phyloP scores from a whole-genome alignment of 306 rosid genomes.

The Citrullus amarus region DNA sequence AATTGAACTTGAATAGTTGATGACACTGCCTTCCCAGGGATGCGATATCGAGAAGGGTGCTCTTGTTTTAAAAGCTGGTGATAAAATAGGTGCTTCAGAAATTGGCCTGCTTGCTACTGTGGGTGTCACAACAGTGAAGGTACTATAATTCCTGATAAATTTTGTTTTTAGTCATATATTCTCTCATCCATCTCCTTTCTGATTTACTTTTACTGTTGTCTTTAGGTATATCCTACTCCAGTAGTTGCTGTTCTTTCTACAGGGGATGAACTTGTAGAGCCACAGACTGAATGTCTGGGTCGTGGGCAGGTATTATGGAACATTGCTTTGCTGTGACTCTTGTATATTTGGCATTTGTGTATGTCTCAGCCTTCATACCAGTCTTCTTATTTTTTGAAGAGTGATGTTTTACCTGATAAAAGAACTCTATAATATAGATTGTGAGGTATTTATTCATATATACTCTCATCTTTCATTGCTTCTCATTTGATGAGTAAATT shows the following conservation, averaged over 20 bases:
- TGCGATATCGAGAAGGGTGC: slow-evolving; percentile 62
- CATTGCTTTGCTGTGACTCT: background rate
- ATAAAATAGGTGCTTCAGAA: slow-evolving; percentile 73
- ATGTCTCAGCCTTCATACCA: background rate
- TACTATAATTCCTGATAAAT: slow-evolving; percentile 15
- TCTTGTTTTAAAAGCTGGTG: slow-evolving; percentile 61
- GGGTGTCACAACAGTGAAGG: slow-evolving; percentile 73
- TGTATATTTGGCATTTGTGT: background rate
- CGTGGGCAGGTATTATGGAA: slow-evolving; percentile 64
- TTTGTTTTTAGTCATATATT: background rate
- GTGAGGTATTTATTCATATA: background rate
- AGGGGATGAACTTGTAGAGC: slow-evolving; percentile 90
- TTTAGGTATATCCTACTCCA: slow-evolving; percentile 69
- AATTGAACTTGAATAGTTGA: slow-evolving; percentile 2
- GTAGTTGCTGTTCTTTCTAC: slow-evolving; percentile 75
- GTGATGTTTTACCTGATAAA: background rate
- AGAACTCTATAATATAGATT: background rate
- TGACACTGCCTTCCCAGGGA: slow-evolving; percentile 38
- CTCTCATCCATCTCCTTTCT: background rate
- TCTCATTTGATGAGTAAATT: background rate
- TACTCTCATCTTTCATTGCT: background rate
- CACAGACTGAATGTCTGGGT: slow-evolving; percentile 35
- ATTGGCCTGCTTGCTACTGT: slow-evolving; percentile 87
- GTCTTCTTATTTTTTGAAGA: background rate
- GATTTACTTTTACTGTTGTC: slow-evolving; percentile 12